Base-by-base conservation (phyloP, 73 alveolate species). In the Paramecium primaurelia region DNA sequence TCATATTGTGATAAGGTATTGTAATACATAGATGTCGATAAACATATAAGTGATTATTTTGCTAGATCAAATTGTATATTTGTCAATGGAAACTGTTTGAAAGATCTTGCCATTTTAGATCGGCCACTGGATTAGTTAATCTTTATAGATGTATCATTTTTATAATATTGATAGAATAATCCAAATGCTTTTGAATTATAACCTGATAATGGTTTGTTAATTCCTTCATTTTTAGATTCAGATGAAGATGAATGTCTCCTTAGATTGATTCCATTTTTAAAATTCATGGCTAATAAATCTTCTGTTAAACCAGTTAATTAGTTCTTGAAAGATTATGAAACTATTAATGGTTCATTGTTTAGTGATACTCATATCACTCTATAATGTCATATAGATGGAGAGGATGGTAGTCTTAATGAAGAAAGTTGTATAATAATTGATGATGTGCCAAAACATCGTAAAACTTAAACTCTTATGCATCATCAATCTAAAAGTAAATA, bases 211-310 rank as follows among this genome's bases (percentile, higher is more conserved):
- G 91, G 91, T 44, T 80, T 80, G 30, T 38, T 80, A 16, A 80
- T 80, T 25, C 91, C 91, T 1, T 80, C 91, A 40, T 80, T 80
- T 80, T 16, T 80, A 3, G 91, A 80, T 45, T 80, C 91, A 18
- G 91, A 80, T 49, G 91, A 80, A 26, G 91, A 80, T 44, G 91
- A 80, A 14, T 80, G 91, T 80, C 28, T 80, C 22, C 47, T 80
- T 9, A 80, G 45, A 47, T 80, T 80, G 58, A 49, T 80, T 11
- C 91, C 91, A 9, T 80, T 80, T 47, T 22, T 80, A 25, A 80
- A 49, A 80, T 80, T 38, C 30, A 45, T 80, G 91, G 91, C 91
- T 22, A 80, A 20, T 47, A 44, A 80, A 45, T 26, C 26, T 20
- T 14, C 30, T 20, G 36, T 80, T 0, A 47, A 28, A 44, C 71